phyloP scores from a whole-genome alignment of 768 basidiomycete genomes.

The Tylopilus subfusipes region DNA sequence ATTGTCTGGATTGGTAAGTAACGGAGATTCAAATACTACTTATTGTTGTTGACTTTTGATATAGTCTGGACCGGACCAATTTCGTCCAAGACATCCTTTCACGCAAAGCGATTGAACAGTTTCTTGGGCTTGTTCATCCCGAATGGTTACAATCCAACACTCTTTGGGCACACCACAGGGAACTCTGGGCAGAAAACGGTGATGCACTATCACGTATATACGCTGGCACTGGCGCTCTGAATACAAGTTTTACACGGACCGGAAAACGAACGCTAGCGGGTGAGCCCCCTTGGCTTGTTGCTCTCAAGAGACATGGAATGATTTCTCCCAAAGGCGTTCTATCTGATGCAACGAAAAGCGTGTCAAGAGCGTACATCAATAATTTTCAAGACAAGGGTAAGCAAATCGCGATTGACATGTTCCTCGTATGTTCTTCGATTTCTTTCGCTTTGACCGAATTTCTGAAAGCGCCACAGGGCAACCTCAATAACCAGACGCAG shows the following conservation, averaged over 20 bases:
- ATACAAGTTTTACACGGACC: constrained; percentile 92
- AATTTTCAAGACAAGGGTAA: constrained; percentile 97
- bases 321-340: constrained; percentile 58
- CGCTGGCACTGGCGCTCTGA: constrained; percentile 89
- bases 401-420: constrained; percentile 92
- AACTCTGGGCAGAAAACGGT: constrained; percentile 97
- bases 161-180: constrained; percentile 85
- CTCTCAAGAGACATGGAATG: neutral
- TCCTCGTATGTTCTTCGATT: constrained; percentile 59
- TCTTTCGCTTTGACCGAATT: neutral
- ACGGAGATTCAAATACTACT: neutral
- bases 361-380: constrained; percentile 94
- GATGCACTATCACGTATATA: constrained; percentile 92
- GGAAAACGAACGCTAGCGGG: constrained; percentile 93
- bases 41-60: constrained; percentile 3
- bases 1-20: constrained; percentile 94
- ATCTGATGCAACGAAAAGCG: constrained; percentile 95
- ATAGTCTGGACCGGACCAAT: constrained; percentile 93
- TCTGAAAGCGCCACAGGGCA: constrained; percentile 60
- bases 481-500: constrained; percentile 80
- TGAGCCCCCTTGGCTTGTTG: constrained; percentile 25
- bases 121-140: constrained; percentile 70
- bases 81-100: constrained; percentile 96
- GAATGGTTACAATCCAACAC: constrained; percentile 67
- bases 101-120: constrained; percentile 74